These are phyloP conservation scores for Phytopythium ostracodes DNA, from an alignment of 352 stramenopile species.

Conservation along the genomic window DNA sequence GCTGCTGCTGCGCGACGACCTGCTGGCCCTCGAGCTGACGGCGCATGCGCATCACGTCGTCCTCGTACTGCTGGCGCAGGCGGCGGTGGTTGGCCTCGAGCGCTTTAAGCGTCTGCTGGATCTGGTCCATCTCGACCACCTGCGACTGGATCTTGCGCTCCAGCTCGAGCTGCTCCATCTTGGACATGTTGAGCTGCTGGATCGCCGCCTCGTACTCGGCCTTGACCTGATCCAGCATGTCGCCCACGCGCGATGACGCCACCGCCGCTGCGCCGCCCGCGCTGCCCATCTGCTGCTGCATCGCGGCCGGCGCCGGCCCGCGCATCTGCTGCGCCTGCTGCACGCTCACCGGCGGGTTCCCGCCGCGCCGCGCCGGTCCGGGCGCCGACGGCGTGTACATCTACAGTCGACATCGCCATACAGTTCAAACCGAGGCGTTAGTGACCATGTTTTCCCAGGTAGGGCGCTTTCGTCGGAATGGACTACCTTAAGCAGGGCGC, in stretches of 20 bases:
- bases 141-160: slow-evolving; percentile 86
- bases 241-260: slow-evolving; percentile 50
- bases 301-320: slow-evolving; percentile 40
- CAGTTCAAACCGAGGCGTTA: not conserved
- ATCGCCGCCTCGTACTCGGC: slow-evolving; percentile 79
- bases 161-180: slow-evolving; percentile 87
- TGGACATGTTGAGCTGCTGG: slow-evolving; percentile 84
- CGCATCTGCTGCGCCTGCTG: slow-evolving; percentile 52
- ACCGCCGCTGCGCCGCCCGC: slow-evolving; percentile 22
- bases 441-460: not conserved
- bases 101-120: slow-evolving; percentile 83
- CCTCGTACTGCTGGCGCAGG: slow-evolving; percentile 82
- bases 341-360: slow-evolving; percentile 60
- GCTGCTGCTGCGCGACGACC: slow-evolving; percentile 16
- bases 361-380: slow-evolving; percentile 48
- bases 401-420: not conserved
- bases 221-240: slow-evolving; percentile 86
- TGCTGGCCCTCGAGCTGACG: slow-evolving; percentile 67
- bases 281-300: slow-evolving; percentile 36
- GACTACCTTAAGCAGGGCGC: not conserved
- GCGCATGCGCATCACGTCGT: slow-evolving; percentile 82
- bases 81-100: slow-evolving; percentile 80
- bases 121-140: slow-evolving; percentile 86
- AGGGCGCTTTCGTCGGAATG: not conserved
- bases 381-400: slow-evolving; percentile 76